Percentiles rank a stretch among this genome's conserved stretches.
Conservation (phyloP, 257 asterid genomes). For the Petunia axillaris region DNA sequence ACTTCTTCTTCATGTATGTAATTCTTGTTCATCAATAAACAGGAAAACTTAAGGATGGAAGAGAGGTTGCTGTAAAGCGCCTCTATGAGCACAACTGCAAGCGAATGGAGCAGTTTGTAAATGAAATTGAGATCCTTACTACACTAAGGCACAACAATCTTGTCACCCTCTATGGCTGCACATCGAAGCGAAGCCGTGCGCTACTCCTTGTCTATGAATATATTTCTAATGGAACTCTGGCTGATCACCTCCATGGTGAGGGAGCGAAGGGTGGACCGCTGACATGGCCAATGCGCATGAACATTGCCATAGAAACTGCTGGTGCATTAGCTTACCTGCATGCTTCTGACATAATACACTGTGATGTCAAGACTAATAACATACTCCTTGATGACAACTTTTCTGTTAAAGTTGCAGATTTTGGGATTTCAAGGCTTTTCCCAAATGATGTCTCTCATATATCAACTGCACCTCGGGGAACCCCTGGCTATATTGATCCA, state of each 20-base stretch:
- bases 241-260: constrained; percentile 23
- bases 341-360: constrained; percentile 2
- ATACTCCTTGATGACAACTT: neutral
- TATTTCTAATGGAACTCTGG: constrained; percentile 21
- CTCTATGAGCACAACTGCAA: constrained; percentile 21
- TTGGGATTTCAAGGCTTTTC: constrained; percentile 19
- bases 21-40: neutral
- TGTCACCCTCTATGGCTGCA: constrained; percentile 23
- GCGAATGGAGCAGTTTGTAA: constrained; percentile 20
- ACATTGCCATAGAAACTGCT: constrained; percentile 13
- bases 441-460: constrained; percentile 9
- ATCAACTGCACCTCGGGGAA: constrained; percentile 15
- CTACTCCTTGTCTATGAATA: constrained; percentile 27
- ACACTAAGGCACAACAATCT: constrained; percentile 25
- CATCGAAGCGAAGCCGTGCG: constrained; percentile 23
- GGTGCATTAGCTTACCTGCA: constrained; percentile 8
- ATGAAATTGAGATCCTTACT: constrained; percentile 23
- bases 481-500: constrained; percentile 15
- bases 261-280: neutral
- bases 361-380: neutral
- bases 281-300: neutral
- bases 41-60: constrained; percentile 24
- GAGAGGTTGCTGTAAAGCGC: constrained; percentile 23
- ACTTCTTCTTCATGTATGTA: neutral
- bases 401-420: constrained; percentile 7